Base-by-base conservation (phyloP, 768 basidiomycete species). In the Rubroboletus pulcherrimus region DNA sequence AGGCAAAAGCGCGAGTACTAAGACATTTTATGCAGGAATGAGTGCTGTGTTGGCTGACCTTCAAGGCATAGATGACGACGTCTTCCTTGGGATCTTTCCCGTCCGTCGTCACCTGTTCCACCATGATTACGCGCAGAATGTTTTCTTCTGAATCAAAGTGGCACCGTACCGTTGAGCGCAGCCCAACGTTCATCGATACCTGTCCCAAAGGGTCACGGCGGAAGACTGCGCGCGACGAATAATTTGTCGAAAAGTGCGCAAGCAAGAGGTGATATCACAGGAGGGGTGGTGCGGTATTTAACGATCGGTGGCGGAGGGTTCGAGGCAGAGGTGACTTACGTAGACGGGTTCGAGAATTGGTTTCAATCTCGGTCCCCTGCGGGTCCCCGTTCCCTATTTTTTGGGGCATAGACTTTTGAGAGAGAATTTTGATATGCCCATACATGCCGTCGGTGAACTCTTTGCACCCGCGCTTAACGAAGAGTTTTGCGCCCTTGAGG, bases 171-270 rank as follows among this genome's bases (percentile, higher is more conserved):
- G 80, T 69, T 8, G 82, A 73, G 42, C 74, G 74, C 49, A 89
- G 64, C 24, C 79, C 78, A 41, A 85, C 73, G 63, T 86, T 87
- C 83, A 87, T 83, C 1, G 85, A 81, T 0, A 87, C 82, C 62
- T 87, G 82, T 76, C 83, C 82, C 30, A 88, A 68, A 0, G 85
- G 86, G 58, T 87, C 86, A 6, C 86, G 82, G 7, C 86, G 81
- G 71, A 89, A 87, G 14, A 87, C 86, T 86, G 59, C 39, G 21
- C 9, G 42, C 12, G 44, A 30, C 30, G 14, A 24, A 26, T 11
- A 21, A 33, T 39, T 54, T 29, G 45, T 19, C 41, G 47, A 24
- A 24, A 58, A 47, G 44, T 31, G 35, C 24, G 39, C 46, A 37
- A 12, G n/a, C 14, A 26, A 44, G 41, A 37, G 26, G 17, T 10